Evolutionary conservation across 768 basidiomycete genomes (phyloP), one percentile per base, ranked within the genome.

Genomic region (Panellus pusillus): DNA sequence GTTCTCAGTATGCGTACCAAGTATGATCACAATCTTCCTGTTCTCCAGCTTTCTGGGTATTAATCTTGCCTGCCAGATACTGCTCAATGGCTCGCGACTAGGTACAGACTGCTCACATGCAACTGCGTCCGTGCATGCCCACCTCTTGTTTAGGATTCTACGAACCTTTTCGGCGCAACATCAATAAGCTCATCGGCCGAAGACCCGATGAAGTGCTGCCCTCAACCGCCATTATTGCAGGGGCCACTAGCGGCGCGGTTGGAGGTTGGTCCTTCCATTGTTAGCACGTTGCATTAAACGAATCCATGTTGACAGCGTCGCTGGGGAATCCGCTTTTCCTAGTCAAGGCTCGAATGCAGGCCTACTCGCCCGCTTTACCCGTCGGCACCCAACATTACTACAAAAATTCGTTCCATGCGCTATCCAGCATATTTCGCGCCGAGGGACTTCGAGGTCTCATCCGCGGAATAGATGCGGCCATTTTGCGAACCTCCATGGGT

Each of bases 331-430:
- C 94, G 0, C 72, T 97, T 12, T 99, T 97, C 72, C 75, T 99
- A 52, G 84, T 99, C 66, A 99, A 99, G 73, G 97, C 97, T 6
- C 84, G 97, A 41, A 98, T 99, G 89, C 97, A 99, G 79, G 97
- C 97, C 27, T 99, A 93, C 72, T 98, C 95, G 0, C 94, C 96
- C 7, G 83, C 86, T 37, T 78, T 98, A 11, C 96, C 97, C 8
- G 92, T 99, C 48, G 97, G 97, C 53, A 80, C 93, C 9, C 97
- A 99, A 65, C 96, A 94, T 68, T 67, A 91, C 63, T 99, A 99
- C 74, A 91, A 87, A 62, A 87, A 70, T 61, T 88, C 91, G 1
- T 83, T 88, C 50, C 77, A 96, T 63, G 97, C 94, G 1, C 71
- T 99, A 15, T 68, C 77, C 0, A 89, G 84, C 0, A 94, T 99